Conservation (phyloP, 345 rosid species). For the Citrus medica region DNA sequence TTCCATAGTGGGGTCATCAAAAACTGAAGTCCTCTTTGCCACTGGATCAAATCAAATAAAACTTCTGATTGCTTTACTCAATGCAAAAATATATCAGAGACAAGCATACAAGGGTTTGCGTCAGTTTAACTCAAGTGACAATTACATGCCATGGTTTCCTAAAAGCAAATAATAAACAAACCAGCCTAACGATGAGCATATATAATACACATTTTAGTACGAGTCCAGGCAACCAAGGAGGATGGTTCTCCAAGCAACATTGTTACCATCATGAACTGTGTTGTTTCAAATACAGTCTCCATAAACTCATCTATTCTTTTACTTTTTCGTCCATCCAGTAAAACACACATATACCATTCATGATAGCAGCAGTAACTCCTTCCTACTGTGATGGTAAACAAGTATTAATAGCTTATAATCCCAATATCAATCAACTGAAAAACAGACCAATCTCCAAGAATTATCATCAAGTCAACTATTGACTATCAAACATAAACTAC, state of each 20-base stretch:
- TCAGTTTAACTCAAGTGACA: neutral
- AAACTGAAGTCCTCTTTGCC: slow-evolving; percentile 65
- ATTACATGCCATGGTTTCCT: neutral
- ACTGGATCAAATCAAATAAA: slow-evolving; percentile 27
- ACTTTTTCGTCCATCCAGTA: no score
- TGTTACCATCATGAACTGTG: neutral
- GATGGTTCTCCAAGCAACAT: neutral
- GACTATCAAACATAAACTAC: neutral
- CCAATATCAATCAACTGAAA: neutral
- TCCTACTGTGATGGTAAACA: neutral
- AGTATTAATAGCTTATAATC: neutral
- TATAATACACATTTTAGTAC: neutral
- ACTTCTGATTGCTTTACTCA: neutral
- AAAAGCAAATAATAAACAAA: neutral
- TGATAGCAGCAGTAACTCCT: neutral
- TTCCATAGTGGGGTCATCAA: slow-evolving; percentile 65
- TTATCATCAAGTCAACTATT: neutral
- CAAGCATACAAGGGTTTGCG: neutral
- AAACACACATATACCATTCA: neutral
- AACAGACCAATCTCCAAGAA: neutral
- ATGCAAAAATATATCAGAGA: neutral
- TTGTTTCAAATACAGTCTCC: neutral
- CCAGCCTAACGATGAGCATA: neutral
- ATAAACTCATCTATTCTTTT: neutral
- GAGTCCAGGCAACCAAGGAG: neutral